Base-by-base conservation (phyloP, 2,329 filamentous ascomycete genomes). In the Colletotrichum eremochloae region DNA sequence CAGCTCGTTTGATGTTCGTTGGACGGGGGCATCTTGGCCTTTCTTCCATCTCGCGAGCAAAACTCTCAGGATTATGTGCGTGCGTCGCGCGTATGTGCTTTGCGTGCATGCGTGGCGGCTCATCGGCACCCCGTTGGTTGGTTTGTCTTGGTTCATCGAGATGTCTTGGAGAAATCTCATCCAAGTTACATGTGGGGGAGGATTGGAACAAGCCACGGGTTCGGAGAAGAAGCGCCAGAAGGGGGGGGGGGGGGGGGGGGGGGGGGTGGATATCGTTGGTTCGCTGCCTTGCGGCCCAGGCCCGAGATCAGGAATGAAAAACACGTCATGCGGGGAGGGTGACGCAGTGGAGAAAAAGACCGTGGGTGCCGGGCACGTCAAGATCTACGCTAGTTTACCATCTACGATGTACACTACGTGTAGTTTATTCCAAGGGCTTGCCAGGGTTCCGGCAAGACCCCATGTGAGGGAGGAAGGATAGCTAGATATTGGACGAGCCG, bases 121-220 rank as follows among this genome's bases (percentile, higher is more conserved):
- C 24, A 24, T 24, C 38, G 6, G 33, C 20, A 6, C 20, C 20
- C 31, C 38, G 15, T 29, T 15, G 8, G 29, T 29, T 15, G 8
- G 29, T 44, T 20, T 44, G 53, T 66, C 61, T 44, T 29, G 38
- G 24, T 57, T 12, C 24, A 29, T 40, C 29, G 42, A 40, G 9
- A 53, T 52, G 62, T 31, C 61, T 63, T 38, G 15, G n/a, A 60
- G 50, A n/a, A 2, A 24, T 40, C 29, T 40, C 20, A 52, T 20
- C 15, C 9, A 7, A 11, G 52, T 58, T 24, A 24, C 61, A 69
- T 40, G 57, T 24, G 64, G 11, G 64, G 11, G 53, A 53, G 36
- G 62, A 29, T 38, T 31, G 15, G 40, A 12, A 36, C 5, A 36
- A 18, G 62, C 44, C 36, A 24, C 18, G 15, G 29, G 29, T 44